Percentiles rank a stretch among this genome's conserved stretches.
Conservation (phyloP, 2,329 filamentous ascomycete genomes). For the Colletotrichum orbiculare region DNA sequence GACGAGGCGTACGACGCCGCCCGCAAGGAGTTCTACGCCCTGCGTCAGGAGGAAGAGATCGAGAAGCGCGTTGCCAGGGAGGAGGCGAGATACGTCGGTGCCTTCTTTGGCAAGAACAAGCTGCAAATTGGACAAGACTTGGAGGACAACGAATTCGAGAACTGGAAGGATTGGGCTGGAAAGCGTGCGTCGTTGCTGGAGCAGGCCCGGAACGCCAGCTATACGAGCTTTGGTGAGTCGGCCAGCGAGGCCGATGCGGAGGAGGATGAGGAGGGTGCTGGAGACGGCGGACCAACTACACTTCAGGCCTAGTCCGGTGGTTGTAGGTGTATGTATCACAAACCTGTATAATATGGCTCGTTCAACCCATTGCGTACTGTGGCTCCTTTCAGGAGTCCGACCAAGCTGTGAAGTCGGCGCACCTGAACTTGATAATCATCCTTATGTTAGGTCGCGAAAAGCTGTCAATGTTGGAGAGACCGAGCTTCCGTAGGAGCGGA, state of each 20-base stretch:
- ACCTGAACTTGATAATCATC: background rate
- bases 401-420: background rate
- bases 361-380: constrained; percentile 2
- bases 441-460: background rate
- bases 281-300: background rate
- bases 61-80: constrained; percentile 85
- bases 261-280: constrained; percentile 32
- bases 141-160: constrained; percentile 83
- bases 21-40: constrained; percentile 88
- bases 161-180: constrained; percentile 85
- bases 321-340: constrained; percentile 29
- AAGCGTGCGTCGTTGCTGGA: constrained; percentile 57
- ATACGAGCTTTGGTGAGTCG: constrained; percentile 55
- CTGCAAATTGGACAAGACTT: constrained; percentile 83
- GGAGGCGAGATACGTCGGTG: constrained; percentile 86
- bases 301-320: background rate
- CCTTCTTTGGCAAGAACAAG: constrained; percentile 84
- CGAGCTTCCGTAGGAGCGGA: too few relatives aligned
- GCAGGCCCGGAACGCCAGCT: constrained; percentile 52
- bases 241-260: constrained; percentile 44
- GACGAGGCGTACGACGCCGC: constrained; percentile 85
- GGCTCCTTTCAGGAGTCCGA: too few relatives aligned
- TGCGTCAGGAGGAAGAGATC: constrained; percentile 85
- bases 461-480: too few relatives aligned
- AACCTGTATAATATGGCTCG: constrained; percentile 38